phyloP scores from a whole-genome alignment of 148 eudicot species.

The Spergularia marina region DNA sequence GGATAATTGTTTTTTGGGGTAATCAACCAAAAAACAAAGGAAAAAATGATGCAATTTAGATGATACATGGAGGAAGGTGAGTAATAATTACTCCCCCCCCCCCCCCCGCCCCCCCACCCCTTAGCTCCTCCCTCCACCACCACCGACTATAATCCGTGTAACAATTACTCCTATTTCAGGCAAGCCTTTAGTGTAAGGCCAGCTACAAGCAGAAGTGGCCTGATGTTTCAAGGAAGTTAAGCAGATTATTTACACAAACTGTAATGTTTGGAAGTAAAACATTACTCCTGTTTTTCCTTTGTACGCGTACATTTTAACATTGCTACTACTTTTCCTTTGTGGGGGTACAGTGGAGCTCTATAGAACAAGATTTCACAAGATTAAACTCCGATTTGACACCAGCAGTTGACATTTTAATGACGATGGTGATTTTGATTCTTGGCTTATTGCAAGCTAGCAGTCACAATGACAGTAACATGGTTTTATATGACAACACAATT shows the following conservation, averaged over 20 bases:
- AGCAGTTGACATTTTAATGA: neutral
- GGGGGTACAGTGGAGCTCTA: neutral
- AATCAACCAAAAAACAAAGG: no score
- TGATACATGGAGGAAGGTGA: no score
- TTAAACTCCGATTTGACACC: neutral
- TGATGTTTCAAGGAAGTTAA: neutral
- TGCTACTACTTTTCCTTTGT: no score
- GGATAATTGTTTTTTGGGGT: no score
- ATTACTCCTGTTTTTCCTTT: neutral
- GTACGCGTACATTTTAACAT: no score
- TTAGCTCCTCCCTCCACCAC: no score
- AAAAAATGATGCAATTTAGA: no score
- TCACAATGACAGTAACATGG: neutral
- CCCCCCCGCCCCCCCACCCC: no score
- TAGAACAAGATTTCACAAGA: neutral
- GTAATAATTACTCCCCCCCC: no score
- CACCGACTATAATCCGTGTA: no score
- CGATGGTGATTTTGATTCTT: neutral
- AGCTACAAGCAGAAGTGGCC: neutral
- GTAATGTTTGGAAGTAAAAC: neutral
- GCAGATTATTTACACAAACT: neutral
- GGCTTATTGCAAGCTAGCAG: neutral
- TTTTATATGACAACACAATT: neutral
- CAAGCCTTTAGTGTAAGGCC: neutral
- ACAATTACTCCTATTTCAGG: no score